These are phyloP conservation scores for Eucalyptus leucophloia DNA, from an alignment of 345 rosid species.

Conservation along the genomic window DNA sequence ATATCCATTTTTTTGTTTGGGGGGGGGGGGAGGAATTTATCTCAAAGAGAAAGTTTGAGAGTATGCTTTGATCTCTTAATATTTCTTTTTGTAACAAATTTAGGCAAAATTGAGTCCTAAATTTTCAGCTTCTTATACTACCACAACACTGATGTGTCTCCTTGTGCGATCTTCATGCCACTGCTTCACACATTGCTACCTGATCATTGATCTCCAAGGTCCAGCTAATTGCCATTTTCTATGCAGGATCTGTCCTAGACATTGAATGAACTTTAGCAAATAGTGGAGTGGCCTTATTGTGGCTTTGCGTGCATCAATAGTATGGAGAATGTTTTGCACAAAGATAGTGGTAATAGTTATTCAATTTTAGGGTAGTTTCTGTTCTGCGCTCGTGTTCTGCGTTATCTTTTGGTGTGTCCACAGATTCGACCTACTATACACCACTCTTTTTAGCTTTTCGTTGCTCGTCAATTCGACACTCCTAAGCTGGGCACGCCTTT, in stretches of 20 bases:
- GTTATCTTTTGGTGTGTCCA: conserved; percentile 57
- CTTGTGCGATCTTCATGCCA: conserved; percentile 32
- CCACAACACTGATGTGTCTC: conserved; percentile 63
- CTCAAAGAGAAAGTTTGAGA: background rate
- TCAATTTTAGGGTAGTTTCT: conserved; percentile 46
- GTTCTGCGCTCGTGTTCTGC: conserved; percentile 54
- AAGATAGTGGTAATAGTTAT: background rate
- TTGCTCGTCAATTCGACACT: conserved; percentile 57
- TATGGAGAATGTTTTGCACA: background rate
- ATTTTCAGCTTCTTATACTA: conserved; percentile 73
- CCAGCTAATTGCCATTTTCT: conserved; percentile 45
- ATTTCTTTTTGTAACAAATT: background rate
- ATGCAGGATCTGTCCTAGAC: conserved; percentile 29
- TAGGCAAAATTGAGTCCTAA: conserved; percentile 49
- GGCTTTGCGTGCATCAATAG: background rate
- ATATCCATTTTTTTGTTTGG: background rate
- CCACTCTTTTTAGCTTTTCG: conserved; percentile 73
- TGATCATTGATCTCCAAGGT: conserved; percentile 50
- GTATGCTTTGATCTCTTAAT: too few relatives aligned
- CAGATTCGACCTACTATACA: conserved; percentile 68
- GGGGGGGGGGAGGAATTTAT: background rate
- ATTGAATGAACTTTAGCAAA: background rate
- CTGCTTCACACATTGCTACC: conserved; percentile 20
- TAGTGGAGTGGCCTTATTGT: background rate
- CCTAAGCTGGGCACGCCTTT: conserved; percentile 67